Percentiles rank a stretch among this genome's conserved stretches.
Evolutionary conservation across 345 rosid genomes (phyloP).

Genomic region (Syzygium jambos): DNA sequence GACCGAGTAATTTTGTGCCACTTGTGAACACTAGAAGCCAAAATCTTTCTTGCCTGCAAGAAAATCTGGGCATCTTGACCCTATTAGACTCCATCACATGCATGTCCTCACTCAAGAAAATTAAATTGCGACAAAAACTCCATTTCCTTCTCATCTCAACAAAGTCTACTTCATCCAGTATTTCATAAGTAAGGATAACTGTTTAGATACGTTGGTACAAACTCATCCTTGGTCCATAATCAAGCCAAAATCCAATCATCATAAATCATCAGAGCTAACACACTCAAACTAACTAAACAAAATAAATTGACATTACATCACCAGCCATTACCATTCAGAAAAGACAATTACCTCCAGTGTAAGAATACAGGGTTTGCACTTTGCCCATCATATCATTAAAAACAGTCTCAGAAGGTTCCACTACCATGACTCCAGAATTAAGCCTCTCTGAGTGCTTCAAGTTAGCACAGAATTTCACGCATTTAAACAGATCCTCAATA

Average conservation of each 20-base stretch:
- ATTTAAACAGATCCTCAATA: slow-evolving; percentile 80
- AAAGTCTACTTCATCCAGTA: neutral
- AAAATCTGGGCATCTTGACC: neutral
- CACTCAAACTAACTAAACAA: neutral
- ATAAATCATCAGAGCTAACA: neutral
- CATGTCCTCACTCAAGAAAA: neutral
- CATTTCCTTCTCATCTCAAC: neutral
- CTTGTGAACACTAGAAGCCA: neutral
- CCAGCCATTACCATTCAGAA: neutral
- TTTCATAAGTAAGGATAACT: neutral
- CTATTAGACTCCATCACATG: neutral
- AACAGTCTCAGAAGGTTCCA: slow-evolving; percentile 74
- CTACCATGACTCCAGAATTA: slow-evolving; percentile 96
- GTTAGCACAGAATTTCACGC: slow-evolving; percentile 83
- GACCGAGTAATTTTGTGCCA: neutral
- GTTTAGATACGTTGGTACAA: neutral
- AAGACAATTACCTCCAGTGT: slow-evolving; percentile 61
- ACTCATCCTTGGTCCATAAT: neutral
- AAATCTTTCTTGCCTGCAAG: neutral
- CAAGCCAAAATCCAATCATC: neutral
- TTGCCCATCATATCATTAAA: slow-evolving; percentile 82
- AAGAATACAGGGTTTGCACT: slow-evolving; percentile 73
- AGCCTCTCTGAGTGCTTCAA: slow-evolving; percentile 95
- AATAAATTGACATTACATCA: neutral
- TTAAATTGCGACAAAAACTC: neutral